Base-by-base conservation (phyloP, 768 basidiomycete genomes). In the Pleurotus tuoliensis region DNA sequence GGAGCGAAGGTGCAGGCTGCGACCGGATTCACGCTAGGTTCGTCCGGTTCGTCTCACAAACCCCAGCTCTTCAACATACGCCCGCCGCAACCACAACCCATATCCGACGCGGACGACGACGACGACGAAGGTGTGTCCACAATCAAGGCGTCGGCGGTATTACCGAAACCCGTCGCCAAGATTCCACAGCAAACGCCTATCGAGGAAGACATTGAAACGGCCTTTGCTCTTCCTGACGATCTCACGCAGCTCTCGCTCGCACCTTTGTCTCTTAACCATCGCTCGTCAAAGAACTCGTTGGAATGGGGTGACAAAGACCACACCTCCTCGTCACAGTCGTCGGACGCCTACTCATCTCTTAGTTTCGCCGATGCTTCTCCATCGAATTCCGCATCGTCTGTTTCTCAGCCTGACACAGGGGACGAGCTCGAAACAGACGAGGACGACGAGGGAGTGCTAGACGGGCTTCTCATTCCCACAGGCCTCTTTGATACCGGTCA, bases 271-370 rank as follows among this genome's bases (percentile, higher is more conserved):
- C 82, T 91, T 16, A 82, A 78, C 61, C 88, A 91, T 65, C 84
- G 87, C 51, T 80, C 87, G 7, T 92, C 92, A 56, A 92, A 92
- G 73, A 83, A 82, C 50, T 92, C 91, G 0, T 77, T 93, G 24
- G 90, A 92, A 72, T 92, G 90, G 89, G 77, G 87, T 27, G 90
- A 92, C 71, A 89, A 83, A 66, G 89, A 93, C 64, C 83, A 88
- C 45, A 88, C 91, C 1, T 84, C 81, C 4, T 90, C 90, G 5
- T 90, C 90, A 12, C 88, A 90, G 64, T 92, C 90, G n/a, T 93
- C 91, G 20, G 92, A 93, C 67, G 82, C 88, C 7, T 92, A 90
- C 63, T 92, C 91, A 40, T 81, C 85, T 18, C 79, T 93, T 37
- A 87, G 90, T 49, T 87, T 92, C 60, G 82, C 83, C 41, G 85